A percentile compares a stretch with the other conserved stretches of the same genome.
Conservation (phyloP, 2,329 filamentous ascomycete genomes). For the Penicillium sp. region DNA sequence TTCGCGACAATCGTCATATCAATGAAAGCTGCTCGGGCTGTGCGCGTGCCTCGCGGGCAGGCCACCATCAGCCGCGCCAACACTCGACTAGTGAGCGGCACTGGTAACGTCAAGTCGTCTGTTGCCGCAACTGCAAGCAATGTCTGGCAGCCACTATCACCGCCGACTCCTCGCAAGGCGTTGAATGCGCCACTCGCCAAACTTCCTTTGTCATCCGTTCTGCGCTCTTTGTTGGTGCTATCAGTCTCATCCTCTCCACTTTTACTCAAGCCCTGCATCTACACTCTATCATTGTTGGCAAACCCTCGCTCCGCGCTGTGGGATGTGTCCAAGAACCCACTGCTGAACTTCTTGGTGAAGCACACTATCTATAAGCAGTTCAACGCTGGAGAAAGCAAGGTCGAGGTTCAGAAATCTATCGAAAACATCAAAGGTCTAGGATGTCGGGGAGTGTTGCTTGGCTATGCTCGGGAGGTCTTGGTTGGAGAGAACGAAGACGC, state of each 20-base stretch:
- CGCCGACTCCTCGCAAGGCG: constrained; percentile 25
- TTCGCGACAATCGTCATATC: neutral
- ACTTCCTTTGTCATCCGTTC: constrained; percentile 38
- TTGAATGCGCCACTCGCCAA: constrained; percentile 34
- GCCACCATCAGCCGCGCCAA: constrained; percentile 9
- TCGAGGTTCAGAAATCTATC: constrained; percentile 50
- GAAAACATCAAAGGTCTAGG: constrained; percentile 50
- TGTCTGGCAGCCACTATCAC: constrained; percentile 22
- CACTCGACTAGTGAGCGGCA: constrained; percentile 33
- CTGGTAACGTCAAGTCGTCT: constrained; percentile 34
- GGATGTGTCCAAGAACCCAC: constrained; percentile 50
- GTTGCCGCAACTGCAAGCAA: constrained; percentile 23
- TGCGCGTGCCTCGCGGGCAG: constrained; percentile 23
- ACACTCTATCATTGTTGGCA: constrained; percentile 62
- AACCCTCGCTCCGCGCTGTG: constrained; percentile 47
- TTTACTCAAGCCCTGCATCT: constrained; percentile 71
- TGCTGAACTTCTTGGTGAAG: constrained; percentile 48
- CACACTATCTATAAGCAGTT: constrained; percentile 58
- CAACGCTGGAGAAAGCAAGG: constrained; percentile 54
- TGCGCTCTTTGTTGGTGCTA: constrained; percentile 39
- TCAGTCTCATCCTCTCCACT: constrained; percentile 44
- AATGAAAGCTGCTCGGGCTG: constrained; percentile 34
- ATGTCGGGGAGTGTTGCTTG: constrained; percentile 55
- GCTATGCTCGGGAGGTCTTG: constrained; percentile 59
- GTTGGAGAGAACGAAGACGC: constrained; percentile 39